Percentiles rank a stretch among this genome's conserved stretches.
These are phyloP conservation scores for Fraxinus greggii DNA, from an alignment of 305 asterid species.

Conservation along the genomic window DNA sequence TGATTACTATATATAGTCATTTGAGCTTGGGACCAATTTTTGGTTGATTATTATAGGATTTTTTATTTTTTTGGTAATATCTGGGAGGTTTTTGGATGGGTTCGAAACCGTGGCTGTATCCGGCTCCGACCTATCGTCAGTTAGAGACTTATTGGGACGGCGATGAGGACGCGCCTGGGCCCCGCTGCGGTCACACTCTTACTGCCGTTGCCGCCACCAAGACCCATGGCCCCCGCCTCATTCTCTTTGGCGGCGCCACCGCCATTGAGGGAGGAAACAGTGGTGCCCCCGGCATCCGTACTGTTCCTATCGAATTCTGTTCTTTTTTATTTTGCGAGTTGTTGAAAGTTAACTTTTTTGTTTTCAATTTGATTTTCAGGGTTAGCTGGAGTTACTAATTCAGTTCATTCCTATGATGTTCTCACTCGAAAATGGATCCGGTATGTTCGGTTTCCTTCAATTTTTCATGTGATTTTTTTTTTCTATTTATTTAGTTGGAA, in stretches of 20 bases:
- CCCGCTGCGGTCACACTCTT: slow-evolving; percentile 51
- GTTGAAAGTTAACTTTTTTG: neutral
- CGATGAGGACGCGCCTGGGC: slow-evolving; percentile 56
- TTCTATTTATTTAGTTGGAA: neutral
- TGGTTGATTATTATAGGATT: neutral
- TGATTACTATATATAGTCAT: neutral
- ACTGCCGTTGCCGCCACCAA: slow-evolving; percentile 52
- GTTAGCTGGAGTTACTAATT: slow-evolving; percentile 91
- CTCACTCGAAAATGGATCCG: slow-evolving; percentile 95
- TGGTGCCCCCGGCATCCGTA: slow-evolving; percentile 42
- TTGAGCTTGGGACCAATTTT: neutral
- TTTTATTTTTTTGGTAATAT: neutral
- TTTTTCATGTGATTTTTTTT: neutral
- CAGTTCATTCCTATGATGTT: slow-evolving; percentile 81
- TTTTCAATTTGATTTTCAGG: slow-evolving; percentile 45
- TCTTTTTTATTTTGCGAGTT: neutral
- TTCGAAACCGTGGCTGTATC: slow-evolving; percentile 49
- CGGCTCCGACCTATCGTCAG: slow-evolving; percentile 33
- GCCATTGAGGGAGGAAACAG: slow-evolving; percentile 48
- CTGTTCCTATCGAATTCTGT: neutral
- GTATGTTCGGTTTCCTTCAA: slow-evolving; percentile 25
- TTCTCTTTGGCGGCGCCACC: slow-evolving; percentile 48
- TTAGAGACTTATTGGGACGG: slow-evolving; percentile 45
- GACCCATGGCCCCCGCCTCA: slow-evolving; percentile 46
- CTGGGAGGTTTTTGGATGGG: slow-evolving; percentile 29